Conservation (phyloP, 768 basidiomycete species). For the Aureoboletus auriporus region DNA sequence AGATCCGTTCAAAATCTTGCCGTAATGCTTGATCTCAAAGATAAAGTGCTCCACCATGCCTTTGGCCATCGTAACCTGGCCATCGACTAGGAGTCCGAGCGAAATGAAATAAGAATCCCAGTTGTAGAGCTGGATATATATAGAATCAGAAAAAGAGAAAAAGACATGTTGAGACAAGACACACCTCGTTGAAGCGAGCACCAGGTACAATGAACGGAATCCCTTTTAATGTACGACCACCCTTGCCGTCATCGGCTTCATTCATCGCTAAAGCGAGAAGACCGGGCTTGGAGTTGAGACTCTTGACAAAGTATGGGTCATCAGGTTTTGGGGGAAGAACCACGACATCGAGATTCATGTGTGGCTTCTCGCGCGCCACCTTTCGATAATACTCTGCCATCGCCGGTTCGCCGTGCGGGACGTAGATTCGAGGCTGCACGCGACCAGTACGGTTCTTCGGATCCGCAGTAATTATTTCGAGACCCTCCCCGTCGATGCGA, state of each 20-base stretch:
- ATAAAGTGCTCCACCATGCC: constrained; percentile 99
- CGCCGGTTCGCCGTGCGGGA: constrained; percentile 87
- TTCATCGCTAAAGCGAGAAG: constrained; percentile 95
- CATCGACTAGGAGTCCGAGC: constrained; percentile 92
- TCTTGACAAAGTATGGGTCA: constrained; percentile 86
- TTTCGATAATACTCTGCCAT: constrained; percentile 95
- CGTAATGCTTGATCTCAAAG: constrained; percentile 97
- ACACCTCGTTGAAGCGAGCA: constrained; percentile 88
- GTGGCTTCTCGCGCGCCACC: constrained; percentile 88
- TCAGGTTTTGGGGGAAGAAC: constrained; percentile 85
- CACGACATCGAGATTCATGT: constrained; percentile 90
- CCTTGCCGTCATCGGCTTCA: constrained; percentile 74
- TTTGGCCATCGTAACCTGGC: constrained; percentile 90
- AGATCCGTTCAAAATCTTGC: constrained; percentile 95
- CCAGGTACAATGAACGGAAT: constrained; percentile 98
- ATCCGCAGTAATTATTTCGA: constrained; percentile 96
- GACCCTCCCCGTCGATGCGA: constrained; percentile 93
- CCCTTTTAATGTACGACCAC: constrained; percentile 81
- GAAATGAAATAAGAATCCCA: constrained; percentile 96
- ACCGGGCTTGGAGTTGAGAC: constrained; percentile 90
- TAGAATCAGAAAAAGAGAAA: constrained; percentile 4
- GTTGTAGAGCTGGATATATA: constrained; percentile 67
- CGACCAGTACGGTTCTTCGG: constrained; percentile 95
- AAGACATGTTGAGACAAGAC: constrained; percentile 17
- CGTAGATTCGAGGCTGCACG: constrained; percentile 89